Evolutionary conservation across 495 filamentous ascomycete genomes (phyloP).

Genomic region (Talaromyces trachyspermus): DNA sequence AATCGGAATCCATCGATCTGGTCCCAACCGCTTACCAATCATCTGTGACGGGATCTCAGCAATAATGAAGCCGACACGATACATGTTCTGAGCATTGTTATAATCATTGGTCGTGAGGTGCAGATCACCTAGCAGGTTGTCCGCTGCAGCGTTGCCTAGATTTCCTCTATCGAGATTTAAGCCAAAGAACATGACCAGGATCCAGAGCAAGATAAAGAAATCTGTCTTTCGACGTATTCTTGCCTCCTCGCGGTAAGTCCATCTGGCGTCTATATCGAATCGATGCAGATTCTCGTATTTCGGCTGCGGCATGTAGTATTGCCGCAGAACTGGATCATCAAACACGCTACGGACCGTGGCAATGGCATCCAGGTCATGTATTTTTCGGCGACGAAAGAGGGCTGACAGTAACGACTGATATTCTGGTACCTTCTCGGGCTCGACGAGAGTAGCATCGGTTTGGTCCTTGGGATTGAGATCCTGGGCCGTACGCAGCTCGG

Average conservation of each 20-base stretch:
- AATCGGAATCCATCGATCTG: constrained; percentile 36
- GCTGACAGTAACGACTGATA: constrained; percentile 9
- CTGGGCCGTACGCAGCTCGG: neutral
- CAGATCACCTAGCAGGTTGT: constrained; percentile 51
- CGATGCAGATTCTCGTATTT: constrained; percentile 36
- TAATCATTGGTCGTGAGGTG: constrained; percentile 60
- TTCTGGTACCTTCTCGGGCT: constrained; percentile 7
- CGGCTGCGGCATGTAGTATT: constrained; percentile 32
- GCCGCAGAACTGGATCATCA: constrained; percentile 36
- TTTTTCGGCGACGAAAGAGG: constrained; percentile 8
- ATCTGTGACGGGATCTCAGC: constrained; percentile 56
- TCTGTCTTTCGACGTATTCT: constrained; percentile 28
- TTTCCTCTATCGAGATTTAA: constrained; percentile 71
- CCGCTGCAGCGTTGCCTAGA: constrained; percentile 53
- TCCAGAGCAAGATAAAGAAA: constrained; percentile 42
- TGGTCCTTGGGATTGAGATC: constrained; percentile 9
- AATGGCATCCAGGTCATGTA: constrained; percentile 39
- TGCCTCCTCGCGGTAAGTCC: constrained; percentile 41
- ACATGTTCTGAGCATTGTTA: constrained; percentile 47
- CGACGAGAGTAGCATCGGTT: constrained; percentile 6
- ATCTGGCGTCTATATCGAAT: constrained; percentile 33
- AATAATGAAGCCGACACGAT: constrained; percentile 23
- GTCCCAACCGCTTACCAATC: constrained; percentile 53
- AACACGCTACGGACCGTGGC: constrained; percentile 46
- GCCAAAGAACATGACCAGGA: constrained; percentile 71